Evolutionary conservation across 352 stramenopile species (phyloP).

Genomic region (Phytophthora melonis): DNA sequence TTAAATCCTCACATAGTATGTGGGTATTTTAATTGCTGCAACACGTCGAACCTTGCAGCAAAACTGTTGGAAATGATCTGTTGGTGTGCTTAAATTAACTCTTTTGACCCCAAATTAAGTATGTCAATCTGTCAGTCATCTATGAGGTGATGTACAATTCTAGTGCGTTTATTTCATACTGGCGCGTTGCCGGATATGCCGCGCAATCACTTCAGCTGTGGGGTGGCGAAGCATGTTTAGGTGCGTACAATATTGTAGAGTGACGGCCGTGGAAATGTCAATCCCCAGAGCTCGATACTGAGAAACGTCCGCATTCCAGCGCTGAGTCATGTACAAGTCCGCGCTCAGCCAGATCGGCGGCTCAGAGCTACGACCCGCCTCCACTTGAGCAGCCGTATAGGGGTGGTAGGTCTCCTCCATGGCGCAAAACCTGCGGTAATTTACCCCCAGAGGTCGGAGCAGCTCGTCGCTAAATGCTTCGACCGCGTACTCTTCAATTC

Average conservation of each 20-base stretch:
- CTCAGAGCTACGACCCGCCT: neutral
- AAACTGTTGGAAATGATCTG: too few species aligned
- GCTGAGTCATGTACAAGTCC: constrained; percentile 51
- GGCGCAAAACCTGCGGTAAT: constrained; percentile 49
- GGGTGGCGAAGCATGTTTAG: constrained; percentile 45
- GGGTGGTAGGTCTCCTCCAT: constrained; percentile 53
- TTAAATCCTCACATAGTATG: too few species aligned
- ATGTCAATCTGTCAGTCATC: too few species aligned
- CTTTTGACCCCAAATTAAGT: too few species aligned
- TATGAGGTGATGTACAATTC: too few species aligned
- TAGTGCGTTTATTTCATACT: neutral
- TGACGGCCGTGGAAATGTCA: constrained; percentile 23
- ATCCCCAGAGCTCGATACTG: constrained; percentile 21
- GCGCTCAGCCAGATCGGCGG: constrained; percentile 21
- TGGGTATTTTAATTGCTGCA: too few species aligned
- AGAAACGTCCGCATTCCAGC: constrained; percentile 36
- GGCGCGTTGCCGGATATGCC: neutral
- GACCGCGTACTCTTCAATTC: constrained; percentile 28
- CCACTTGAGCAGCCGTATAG: constrained; percentile 12
- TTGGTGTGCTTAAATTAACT: too few species aligned
- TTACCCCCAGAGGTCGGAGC: constrained; percentile 42
- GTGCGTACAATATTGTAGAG: constrained; percentile 39
- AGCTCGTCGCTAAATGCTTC: constrained; percentile 34
- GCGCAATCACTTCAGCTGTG: constrained; percentile 37
- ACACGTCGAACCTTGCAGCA: too few species aligned